Evolutionary conservation across 495 filamentous ascomycete genomes (phyloP).

Genomic region (Neohortaea acidophila): DNA sequence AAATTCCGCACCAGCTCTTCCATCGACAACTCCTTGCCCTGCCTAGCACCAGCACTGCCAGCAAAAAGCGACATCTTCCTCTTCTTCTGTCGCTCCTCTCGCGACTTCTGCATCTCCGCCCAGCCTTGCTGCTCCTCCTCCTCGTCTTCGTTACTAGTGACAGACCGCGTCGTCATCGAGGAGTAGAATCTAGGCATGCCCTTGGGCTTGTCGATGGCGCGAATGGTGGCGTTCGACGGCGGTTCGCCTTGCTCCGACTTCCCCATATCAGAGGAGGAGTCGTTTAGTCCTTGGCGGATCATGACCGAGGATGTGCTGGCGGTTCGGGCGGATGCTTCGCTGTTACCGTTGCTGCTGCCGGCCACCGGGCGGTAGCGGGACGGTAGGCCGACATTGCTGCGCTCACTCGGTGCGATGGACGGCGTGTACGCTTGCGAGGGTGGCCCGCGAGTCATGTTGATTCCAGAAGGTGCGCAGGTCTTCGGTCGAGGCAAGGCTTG

Average conservation of each 20-base stretch:
- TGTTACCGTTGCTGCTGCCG: constrained; percentile 18
- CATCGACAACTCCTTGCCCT: too few relatives aligned
- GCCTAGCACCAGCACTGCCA: constrained; percentile 40
- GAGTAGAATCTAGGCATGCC: constrained; percentile 9
- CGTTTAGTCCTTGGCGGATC: too few relatives aligned
- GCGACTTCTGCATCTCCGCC: constrained; percentile 74
- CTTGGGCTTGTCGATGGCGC: constrained; percentile 16
- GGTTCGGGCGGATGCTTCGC: too few relatives aligned
- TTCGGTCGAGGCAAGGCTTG: constrained; percentile 1
- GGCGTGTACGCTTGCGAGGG: constrained; percentile 41
- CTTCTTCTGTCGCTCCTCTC: constrained; percentile 69
- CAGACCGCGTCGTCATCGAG: constrained; percentile 2
- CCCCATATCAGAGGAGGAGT: too few relatives aligned
- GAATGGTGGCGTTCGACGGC: constrained; percentile 6
- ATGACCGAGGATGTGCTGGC: too few relatives aligned
- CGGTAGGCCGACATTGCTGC: constrained; percentile 80
- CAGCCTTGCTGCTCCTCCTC: constrained; percentile 77
- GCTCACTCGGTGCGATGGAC: constrained; percentile 82
- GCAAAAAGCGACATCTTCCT: constrained; percentile 31
- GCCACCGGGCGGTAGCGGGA: constrained; percentile 81
- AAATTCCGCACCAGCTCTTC: too few relatives aligned
- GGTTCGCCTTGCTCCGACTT: background rate
- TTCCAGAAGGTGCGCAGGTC: constrained; percentile 11
- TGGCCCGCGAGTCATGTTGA: constrained; percentile 33
- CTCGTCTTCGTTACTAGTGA: constrained; percentile 50